Evolutionary conservation across 192 early-diverging fungal genomes (phyloP), one percentile per base, ranked within the genome.

Genomic region (Backusella macrospora): DNA sequence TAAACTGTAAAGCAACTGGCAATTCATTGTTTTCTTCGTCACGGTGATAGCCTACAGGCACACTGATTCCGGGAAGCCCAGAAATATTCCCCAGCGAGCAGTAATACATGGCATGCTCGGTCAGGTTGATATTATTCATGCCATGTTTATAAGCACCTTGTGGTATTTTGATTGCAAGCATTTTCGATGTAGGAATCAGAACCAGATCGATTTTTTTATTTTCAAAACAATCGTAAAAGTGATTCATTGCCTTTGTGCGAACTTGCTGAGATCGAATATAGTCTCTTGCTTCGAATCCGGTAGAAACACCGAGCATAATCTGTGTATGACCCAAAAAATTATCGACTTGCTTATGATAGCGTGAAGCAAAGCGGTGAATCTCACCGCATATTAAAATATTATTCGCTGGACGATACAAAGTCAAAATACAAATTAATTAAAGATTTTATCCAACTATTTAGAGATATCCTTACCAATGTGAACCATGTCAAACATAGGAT

Each of bases 1-100:
- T 87, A 65, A 93, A 88, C 67, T 93, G 92, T 52, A 91, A 70
- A 40, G 86, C 90, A 44, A 92, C 82, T 7, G 92, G 92, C n/a
- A 92, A 71, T 14, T 83, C 84, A 6, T 81, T 72, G 6, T 18
- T 49, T n/a, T 49, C n/a, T 18, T 9, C 48, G 8, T 49, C 48
- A 26, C 10, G 6, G 18, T 82, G 73, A 62, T 86, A 90, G 0
- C 92, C 92, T 38, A 84, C 83, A 13, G 91, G 90, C 21, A 87
- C 85, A 18, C 79, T 80, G 21, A 91, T 77, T 3, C 82, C 90
- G 12, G 92, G 92, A 67, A 92, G 80, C 23, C 92, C 92, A 1
- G 86, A 78, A 12, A 91, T 76, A 69, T 93, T 93, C n/a, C 84
- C 88, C 69, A 92, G 75, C 71, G 80, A 81, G 73, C 84, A 62